Percentiles rank a stretch among this genome's conserved stretches.
phyloP scores from a whole-genome alignment of 371 early-diverging fungal genomes.

The Parasitella parasitica region DNA sequence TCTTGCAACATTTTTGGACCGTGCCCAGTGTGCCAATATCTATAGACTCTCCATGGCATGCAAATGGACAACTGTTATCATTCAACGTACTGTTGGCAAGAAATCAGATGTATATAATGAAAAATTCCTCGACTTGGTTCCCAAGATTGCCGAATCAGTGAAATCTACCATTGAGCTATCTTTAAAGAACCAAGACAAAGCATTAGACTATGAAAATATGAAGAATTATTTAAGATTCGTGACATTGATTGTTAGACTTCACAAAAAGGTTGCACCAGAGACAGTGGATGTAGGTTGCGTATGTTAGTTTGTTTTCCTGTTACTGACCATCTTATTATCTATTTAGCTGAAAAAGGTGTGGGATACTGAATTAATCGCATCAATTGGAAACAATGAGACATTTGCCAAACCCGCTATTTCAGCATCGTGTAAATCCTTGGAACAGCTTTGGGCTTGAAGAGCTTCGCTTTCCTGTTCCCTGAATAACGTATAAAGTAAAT shows the following conservation, averaged over 20 bases:
- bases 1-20: conserved; percentile 52
- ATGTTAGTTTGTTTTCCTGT: not conserved
- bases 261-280: conserved; percentile 26
- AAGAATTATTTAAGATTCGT: conserved; percentile 30
- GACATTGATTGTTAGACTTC: conserved; percentile 23
- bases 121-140: conserved; percentile 23
- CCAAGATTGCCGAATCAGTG: conserved; percentile 26
- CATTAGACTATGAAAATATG: conserved; percentile 29
- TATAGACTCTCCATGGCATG: conserved; percentile 68
- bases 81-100: conserved; percentile 51
- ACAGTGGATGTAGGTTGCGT: conserved; percentile 26
- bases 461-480: not conserved
- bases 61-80: conserved; percentile 44
- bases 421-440: conserved; percentile 20
- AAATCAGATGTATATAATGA: conserved; percentile 42
- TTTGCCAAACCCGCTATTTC: conserved; percentile 28
- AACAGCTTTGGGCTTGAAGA: conserved; percentile 16
- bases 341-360: conserved; percentile 25
- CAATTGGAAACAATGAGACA: conserved; percentile 15
- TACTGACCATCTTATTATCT: not conserved
- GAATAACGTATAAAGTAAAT: not conserved
- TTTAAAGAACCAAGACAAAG: conserved; percentile 16
- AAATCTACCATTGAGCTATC: conserved; percentile 25
- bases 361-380: conserved; percentile 26
- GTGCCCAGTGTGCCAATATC: conserved; percentile 58